Conservation (phyloP, 2,329 filamentous ascomycete species). For the Bipolaris oryzae region DNA sequence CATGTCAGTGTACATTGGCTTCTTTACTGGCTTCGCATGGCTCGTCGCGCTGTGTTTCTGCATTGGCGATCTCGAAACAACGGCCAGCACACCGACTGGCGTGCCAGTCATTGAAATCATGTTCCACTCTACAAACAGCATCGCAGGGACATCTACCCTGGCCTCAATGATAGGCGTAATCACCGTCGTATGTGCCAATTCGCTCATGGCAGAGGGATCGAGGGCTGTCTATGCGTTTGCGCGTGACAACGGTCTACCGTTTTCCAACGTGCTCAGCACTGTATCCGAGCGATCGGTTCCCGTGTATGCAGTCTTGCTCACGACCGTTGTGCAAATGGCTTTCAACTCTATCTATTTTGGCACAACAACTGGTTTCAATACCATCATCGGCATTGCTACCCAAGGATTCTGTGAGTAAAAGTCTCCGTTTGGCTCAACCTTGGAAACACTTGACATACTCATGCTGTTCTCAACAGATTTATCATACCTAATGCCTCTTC, state of each 20-base stretch:
- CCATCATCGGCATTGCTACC: conserved; percentile 63
- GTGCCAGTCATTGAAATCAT: conserved; percentile 62
- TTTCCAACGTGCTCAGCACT: conserved; percentile 54
- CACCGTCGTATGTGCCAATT: conserved; percentile 53
- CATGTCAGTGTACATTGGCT: conserved; percentile 49
- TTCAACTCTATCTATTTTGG: conserved; percentile 63
- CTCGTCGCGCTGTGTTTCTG: conserved; percentile 50
- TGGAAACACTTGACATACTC: neutral
- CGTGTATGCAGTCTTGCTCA: conserved; percentile 57
- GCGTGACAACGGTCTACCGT: conserved; percentile 60
- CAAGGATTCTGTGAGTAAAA: conserved; percentile 59
- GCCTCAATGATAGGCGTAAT: conserved; percentile 58
- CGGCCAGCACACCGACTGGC: conserved; percentile 54
- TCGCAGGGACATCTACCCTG: conserved; percentile 54
- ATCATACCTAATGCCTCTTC: conserved; percentile 62
- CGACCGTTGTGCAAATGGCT: conserved; percentile 57
- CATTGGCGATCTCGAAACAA: conserved; percentile 53
- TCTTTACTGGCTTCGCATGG: conserved; percentile 49
- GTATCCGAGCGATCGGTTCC: conserved; percentile 59
- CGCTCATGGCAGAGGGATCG: conserved; percentile 56
- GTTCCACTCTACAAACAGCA: conserved; percentile 55
- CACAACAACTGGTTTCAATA: conserved; percentile 61
- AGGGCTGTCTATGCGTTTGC: conserved; percentile 57
- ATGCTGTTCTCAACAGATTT: conserved; percentile 49
- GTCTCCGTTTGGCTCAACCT: no score